Evolutionary conservation across 306 rosid species (phyloP).

Genomic region (Quercus cerris): DNA sequence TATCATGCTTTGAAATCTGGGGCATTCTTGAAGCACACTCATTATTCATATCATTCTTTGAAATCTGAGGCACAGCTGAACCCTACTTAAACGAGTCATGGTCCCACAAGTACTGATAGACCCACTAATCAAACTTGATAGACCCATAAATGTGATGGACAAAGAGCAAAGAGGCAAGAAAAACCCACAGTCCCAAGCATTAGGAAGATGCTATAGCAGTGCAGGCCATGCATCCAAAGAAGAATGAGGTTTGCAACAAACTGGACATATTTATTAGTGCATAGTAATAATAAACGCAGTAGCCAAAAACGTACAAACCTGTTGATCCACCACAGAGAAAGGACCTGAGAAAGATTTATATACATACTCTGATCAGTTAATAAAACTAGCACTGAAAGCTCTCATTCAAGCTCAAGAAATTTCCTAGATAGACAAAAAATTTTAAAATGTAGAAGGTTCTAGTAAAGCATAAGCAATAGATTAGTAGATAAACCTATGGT

Average conservation of each 20-base stretch:
- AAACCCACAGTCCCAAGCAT: constrained; percentile 93
- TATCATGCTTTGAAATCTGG: too few relatives aligned
- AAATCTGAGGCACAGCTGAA: too few relatives aligned
- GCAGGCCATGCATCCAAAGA: constrained; percentile 98
- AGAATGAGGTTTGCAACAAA: constrained; percentile 91
- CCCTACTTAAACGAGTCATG: too few relatives aligned
- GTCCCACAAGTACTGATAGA: too few relatives aligned
- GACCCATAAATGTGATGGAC: constrained; percentile 94
- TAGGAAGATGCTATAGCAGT: constrained; percentile 92
- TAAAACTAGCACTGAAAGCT: not conserved
- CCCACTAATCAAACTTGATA: constrained; percentile 83
- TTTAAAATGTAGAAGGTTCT: too few relatives aligned
- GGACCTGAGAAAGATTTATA: constrained; percentile 45
- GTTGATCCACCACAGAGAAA: constrained; percentile 95
- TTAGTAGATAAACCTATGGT: too few relatives aligned
- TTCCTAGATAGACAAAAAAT: too few relatives aligned
- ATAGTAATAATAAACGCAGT: constrained; percentile 88
- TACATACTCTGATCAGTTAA: constrained; percentile 21
- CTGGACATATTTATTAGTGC: constrained; percentile 94
- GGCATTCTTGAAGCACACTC: too few relatives aligned
- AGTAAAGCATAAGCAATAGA: too few relatives aligned
- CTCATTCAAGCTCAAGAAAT: not conserved
- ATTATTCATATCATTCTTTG: too few relatives aligned
- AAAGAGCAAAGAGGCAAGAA: constrained; percentile 82
- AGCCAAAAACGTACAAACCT: constrained; percentile 84